phyloP scores from a whole-genome alignment of 2,329 filamentous ascomycete species.

The Stenocarpella maydis region DNA sequence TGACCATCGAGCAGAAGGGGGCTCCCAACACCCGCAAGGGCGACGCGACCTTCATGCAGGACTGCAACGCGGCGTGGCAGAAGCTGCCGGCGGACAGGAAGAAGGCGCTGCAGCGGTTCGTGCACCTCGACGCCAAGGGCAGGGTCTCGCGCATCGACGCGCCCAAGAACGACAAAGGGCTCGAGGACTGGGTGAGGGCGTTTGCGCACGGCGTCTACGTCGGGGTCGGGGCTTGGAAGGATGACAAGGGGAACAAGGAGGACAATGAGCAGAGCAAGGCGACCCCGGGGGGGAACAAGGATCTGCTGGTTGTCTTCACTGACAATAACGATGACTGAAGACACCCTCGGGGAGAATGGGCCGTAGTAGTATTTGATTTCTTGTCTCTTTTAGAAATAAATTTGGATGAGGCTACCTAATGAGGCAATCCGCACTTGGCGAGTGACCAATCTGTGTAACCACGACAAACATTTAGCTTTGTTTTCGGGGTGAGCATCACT shows the following conservation, averaged over 20 bases:
- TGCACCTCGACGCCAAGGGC: constrained; percentile 24
- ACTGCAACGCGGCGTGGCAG: constrained; percentile 46
- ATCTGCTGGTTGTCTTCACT: constrained; percentile 23
- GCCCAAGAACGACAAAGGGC: constrained; percentile 23
- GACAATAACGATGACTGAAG: constrained; percentile 29
- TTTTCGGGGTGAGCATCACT: too few species aligned
- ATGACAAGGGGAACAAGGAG: constrained; percentile 4
- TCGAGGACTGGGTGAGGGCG: constrained; percentile 29
- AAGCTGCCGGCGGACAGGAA: constrained; percentile 34
- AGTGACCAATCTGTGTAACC: too few species aligned
- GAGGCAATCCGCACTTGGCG: too few species aligned
- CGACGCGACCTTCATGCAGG: constrained; percentile 50
- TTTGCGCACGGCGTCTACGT: constrained; percentile 29
- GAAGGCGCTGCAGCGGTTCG: constrained; percentile 19
- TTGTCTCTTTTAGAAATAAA: neutral
- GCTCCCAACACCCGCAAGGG: constrained; percentile 48
- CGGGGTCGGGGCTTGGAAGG: constrained; percentile 27
- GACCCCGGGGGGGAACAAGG: constrained; percentile 15
- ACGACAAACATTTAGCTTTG: too few species aligned
- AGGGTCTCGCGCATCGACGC: constrained; percentile 23
- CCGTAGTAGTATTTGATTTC: constrained; percentile 33
- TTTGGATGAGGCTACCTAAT: too few species aligned
- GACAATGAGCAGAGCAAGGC: constrained; percentile 28
- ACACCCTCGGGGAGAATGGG: constrained; percentile 65
- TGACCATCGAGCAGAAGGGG: constrained; percentile 49